Base-by-base conservation (phyloP, 495 filamentous ascomycete genomes). In the Talaromyces ruber region DNA sequence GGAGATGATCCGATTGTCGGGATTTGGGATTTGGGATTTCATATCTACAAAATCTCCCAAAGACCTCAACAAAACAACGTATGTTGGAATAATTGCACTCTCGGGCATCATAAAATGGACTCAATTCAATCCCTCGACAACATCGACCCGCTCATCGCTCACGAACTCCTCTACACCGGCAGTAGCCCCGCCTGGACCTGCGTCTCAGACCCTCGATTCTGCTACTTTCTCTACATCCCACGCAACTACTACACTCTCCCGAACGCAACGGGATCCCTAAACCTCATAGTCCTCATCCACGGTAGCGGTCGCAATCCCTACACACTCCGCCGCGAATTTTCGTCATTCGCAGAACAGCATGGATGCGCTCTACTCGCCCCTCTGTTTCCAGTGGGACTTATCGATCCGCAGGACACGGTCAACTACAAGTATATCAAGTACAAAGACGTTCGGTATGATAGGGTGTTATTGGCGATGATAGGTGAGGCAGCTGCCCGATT, bases 151-250 rank as follows among this genome's bases (percentile, higher is more conserved):
- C 55, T 11, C 16, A 24, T 58, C 25, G 55, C 55, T 28, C 4
- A 37, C 1, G 25, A 32, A 37, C 28, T 58, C 4, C 5, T 30
- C n/a, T 58, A 58, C 25, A 22, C 22, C 4, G 55, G 55, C 30
- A 30, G n/a, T 18, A 58, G 9, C 16, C 55, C 55, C 9, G 55
- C 55, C 55, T 58, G 25, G 26, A 58, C 55, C 12, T 57, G 26
- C 25, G 11, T 57, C 2, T 7, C 54, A 21, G 30, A 57, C 29
- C 30, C 30, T n/a, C 54, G 54, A 16, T 57, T 57, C n/a, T 32
- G 54, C 25, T 57, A 57, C 30, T 57, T 57, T 32, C 30, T 57
- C 16, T 57, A 57, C 30, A 25, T 57, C 16, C 54, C 54, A 57
- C 54, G n/a, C 11, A 37, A 6, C 18, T 57, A 57, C 54, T 57